Percentiles rank a stretch among this genome's conserved stretches.
Conservation (phyloP, 345 rosid genomes). For the Sonneratia caseolaris region DNA sequence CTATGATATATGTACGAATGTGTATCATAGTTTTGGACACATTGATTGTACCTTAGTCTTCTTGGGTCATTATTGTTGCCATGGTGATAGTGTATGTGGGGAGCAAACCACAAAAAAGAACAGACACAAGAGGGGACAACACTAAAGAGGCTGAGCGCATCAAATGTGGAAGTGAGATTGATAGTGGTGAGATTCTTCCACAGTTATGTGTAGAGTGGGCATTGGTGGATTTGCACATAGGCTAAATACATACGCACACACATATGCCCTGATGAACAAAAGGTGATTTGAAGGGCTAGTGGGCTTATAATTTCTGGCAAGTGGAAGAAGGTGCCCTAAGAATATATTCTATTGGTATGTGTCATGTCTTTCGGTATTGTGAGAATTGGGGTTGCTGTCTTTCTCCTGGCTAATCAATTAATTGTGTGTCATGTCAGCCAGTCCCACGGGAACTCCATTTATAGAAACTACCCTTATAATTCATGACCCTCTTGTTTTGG, state of each 20-base stretch:
- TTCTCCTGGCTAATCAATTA: background rate
- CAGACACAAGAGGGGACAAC: slow-evolving; percentile 5
- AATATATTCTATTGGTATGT: background rate
- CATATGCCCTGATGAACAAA: background rate
- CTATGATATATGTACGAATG: too few species aligned
- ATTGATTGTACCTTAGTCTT: background rate
- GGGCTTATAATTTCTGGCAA: background rate
- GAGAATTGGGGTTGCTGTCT: background rate
- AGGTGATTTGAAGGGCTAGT: slow-evolving; percentile 1
- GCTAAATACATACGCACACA: background rate
- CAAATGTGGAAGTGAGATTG: slow-evolving; percentile 10
- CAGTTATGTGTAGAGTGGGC: slow-evolving; percentile 4
- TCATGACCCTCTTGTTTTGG: background rate
- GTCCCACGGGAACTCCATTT: slow-evolving; percentile 3
- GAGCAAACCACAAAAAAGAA: background rate
- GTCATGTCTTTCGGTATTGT: background rate
- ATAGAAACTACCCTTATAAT: slow-evolving; percentile 1
- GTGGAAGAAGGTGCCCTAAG: background rate
- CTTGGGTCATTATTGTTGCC: background rate
- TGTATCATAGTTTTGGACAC: background rate
- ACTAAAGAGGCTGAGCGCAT: background rate
- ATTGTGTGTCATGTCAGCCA: slow-evolving; percentile 2
- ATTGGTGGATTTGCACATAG: slow-evolving; percentile 5
- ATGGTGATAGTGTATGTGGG: background rate
- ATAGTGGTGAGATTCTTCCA: slow-evolving; percentile 9